phyloP scores from a whole-genome alignment of 371 early-diverging fungal genomes.

The Saksenaea vasiformis region DNA sequence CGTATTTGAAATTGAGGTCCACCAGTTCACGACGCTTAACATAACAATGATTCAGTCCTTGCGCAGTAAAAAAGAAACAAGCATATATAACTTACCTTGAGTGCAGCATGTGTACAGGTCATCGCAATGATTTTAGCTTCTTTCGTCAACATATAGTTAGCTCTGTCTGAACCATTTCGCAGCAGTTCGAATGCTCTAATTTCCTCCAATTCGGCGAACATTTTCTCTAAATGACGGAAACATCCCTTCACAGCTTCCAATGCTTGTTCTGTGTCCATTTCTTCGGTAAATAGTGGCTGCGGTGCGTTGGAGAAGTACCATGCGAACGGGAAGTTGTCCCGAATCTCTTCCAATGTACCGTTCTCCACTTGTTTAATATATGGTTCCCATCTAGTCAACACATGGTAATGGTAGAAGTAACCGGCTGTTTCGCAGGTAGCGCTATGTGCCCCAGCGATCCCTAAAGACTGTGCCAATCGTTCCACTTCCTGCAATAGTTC shows the following conservation, averaged over 20 bases:
- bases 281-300: conserved; percentile 67
- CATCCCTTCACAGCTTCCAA: conserved; percentile 73
- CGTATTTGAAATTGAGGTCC: conserved; percentile 87
- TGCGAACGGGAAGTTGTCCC: conserved; percentile 78
- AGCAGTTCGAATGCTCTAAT: conserved; percentile 93
- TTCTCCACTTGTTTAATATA: conserved; percentile 45
- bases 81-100: conserved; percentile 48
- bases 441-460: conserved; percentile 80
- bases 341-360: conserved; percentile 26
- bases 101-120: conserved; percentile 95
- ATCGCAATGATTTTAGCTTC: conserved; percentile 96
- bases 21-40: conserved; percentile 76
- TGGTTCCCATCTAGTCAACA: conserved; percentile 76
- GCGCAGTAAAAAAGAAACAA: neutral
- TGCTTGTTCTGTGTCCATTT: conserved; percentile 46
- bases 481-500: conserved; percentile 78
- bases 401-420: conserved; percentile 81
- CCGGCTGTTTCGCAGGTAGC: conserved; percentile 92
- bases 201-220: conserved; percentile 77
- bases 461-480: conserved; percentile 71
- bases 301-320: conserved; percentile 78
- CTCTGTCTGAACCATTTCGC: conserved; percentile 74
- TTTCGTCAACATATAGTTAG: conserved; percentile 89
- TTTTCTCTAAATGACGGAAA: conserved; percentile 72
- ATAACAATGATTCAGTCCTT: neutral